phyloP scores from a whole-genome alignment of 2,329 filamentous ascomycete genomes.

The Fusarium sublunatum region DNA sequence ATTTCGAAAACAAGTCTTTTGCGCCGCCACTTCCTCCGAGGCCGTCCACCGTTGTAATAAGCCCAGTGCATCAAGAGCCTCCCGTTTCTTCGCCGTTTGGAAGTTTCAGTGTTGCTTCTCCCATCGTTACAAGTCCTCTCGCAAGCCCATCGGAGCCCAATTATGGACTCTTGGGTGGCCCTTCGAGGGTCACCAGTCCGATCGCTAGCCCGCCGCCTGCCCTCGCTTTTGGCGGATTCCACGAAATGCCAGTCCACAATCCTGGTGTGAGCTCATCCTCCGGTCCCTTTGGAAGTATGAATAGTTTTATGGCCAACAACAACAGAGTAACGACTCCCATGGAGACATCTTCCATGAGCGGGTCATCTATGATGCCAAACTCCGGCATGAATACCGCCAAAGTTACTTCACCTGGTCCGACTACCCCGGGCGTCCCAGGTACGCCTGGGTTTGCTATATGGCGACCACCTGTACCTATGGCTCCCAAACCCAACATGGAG shows the following conservation, averaged over 20 bases:
- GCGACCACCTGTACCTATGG: conserved; percentile 50
- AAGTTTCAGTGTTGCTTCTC: conserved; percentile 46
- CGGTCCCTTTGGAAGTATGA: conserved; percentile 49
- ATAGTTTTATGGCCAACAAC: conserved; percentile 48
- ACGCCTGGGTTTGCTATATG: conserved; percentile 55
- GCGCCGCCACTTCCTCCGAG: conserved; percentile 52
- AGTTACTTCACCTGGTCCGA: conserved; percentile 29
- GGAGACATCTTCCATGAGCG: conserved; percentile 42
- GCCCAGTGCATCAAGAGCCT: conserved; percentile 43
- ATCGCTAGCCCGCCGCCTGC: conserved; percentile 47
- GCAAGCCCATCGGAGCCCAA: conserved; percentile 48
- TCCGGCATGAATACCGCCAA: conserved; percentile 42
- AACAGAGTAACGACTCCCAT: conserved; percentile 46
- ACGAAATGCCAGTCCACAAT: conserved; percentile 48
- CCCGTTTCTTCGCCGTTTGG: conserved; percentile 49
- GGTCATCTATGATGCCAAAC: conserved; percentile 38
- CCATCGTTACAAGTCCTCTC: conserved; percentile 50
- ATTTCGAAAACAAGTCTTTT: conserved; percentile 56
- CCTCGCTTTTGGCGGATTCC: conserved; percentile 50
- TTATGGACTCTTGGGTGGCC: conserved; percentile 48
- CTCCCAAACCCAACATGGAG: conserved; percentile 39
- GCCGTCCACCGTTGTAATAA: conserved; percentile 47
- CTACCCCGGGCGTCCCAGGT: conserved; percentile 43
- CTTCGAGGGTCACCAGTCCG: conserved; percentile 50
- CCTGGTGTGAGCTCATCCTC: conserved; percentile 45